Conservation (phyloP, 1,139 yeast species). For the Arxiozyma telluris region DNA sequence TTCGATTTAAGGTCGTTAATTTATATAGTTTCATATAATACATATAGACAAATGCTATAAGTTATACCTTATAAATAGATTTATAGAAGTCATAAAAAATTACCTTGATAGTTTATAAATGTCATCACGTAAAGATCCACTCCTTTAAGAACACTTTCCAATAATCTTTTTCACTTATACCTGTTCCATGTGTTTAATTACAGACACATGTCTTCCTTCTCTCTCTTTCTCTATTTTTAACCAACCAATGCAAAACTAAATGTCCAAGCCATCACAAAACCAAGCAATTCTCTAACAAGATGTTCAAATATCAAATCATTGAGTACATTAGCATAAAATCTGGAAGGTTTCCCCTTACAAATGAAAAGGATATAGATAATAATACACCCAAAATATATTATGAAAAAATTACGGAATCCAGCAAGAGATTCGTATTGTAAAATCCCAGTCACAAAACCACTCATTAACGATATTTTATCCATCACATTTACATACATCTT, state of each 20-base stretch:
- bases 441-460: conserved; percentile 68
- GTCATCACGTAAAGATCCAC: no score
- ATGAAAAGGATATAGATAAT: conserved; percentile 24
- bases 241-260: conserved; percentile 58
- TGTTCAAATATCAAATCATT: conserved; percentile 50
- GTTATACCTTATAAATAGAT: no score
- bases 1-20: no score
- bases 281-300: conserved; percentile 51
- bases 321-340: conserved; percentile 47
- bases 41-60: neutral
- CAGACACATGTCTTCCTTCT: no score
- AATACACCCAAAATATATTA: conserved; percentile 41
- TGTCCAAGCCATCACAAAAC: conserved; percentile 81
- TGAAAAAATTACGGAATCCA: conserved; percentile 54
- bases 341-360: conserved; percentile 32
- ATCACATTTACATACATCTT: conserved; percentile 44
- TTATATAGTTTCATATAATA: neutral
- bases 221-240: conserved; percentile 13
- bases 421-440: conserved; percentile 53
- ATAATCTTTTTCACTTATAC: no score
- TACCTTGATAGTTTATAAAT: neutral
- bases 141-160: neutral
- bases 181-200: neutral
- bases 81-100: no score
- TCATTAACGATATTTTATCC: conserved; percentile 55